Evolutionary conservation across 306 rosid genomes (phyloP), one percentile per base, ranked within the genome.

Genomic region (Cucumis melo): DNA sequence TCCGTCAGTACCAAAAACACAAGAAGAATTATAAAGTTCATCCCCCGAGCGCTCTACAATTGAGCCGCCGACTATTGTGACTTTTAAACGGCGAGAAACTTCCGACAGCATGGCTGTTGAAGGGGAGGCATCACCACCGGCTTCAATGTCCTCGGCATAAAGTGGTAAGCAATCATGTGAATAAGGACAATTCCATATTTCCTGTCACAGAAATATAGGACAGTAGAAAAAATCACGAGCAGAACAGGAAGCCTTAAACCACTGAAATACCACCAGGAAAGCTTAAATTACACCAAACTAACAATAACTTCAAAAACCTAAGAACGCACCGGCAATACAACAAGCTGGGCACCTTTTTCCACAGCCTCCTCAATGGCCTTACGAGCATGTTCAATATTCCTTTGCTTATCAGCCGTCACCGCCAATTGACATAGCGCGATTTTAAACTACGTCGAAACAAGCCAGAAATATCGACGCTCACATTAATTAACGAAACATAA

Each of bases 141-240:
- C 92, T 36, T 89, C 97, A 73, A 94, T 90, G 73, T 94, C 96
- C 88, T 94, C 98, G 1, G 97, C 99, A 56, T 89, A 90, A 66
- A 83, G 77, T 0, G 97, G 97, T 54, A 94, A 92, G 86, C 92
- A 78, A 17, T 90, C 99, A 74, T 89, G 92, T 5, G 96, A 89
- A 85, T 92, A 94, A 5, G 96, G 98, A 58, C 96, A 85, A 48
- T 94, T 92, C 99, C 99, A 94, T 83, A 94, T 90, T 87, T 94
- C 99, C 98, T 94, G 75, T 19, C 19, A 75, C 41, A 72, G 17
- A 71, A 50, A 72, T 19, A 34, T 9, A 23, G 38, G 8, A 16
- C 0, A 16, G 0, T 2, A 15, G 8, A 51, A 51, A 5, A 72
- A n/a, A 3, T 72, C 78, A 58, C 36, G 8, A 7, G 67, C 78